Percentiles rank a stretch among this genome's conserved stretches.
Evolutionary conservation across 768 basidiomycete genomes (phyloP).

Genomic region (Tulasnella sp.): DNA sequence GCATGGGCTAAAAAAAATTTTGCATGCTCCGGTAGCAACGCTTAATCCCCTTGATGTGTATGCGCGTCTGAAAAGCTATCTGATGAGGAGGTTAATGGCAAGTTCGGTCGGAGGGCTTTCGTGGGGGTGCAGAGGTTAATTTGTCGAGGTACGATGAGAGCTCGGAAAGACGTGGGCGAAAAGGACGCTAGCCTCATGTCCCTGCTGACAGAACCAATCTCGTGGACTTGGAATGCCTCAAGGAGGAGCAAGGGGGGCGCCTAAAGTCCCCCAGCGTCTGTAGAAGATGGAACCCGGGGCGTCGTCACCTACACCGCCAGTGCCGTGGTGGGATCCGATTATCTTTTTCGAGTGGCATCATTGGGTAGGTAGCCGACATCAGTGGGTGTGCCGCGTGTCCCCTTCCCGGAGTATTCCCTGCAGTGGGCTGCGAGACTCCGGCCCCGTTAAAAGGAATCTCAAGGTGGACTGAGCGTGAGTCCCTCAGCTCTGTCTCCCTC

Average conservation of each 20-base stretch:
- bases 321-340: neutral
- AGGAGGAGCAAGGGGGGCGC: neutral
- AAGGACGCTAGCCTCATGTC: conserved; percentile 1
- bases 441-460: conserved; percentile 1
- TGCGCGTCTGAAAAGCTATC: neutral
- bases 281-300: neutral
- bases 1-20: neutral
- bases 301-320: conserved; percentile 3
- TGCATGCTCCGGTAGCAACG: neutral
- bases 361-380: neutral
- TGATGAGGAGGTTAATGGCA: neutral
- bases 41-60: neutral
- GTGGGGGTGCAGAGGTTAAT: neutral
- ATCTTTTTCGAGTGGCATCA: neutral
- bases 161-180: neutral
- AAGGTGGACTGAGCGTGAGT: neutral
- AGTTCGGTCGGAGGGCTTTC: neutral
- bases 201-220: neutral
- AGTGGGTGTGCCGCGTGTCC: neutral
- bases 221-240: neutral
- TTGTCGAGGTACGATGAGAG: conserved; percentile 4
- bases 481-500: conserved; percentile 5
- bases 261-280: neutral
- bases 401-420: neutral
- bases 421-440: conserved; percentile 1